Evolutionary conservation across 352 stramenopile species (phyloP).

Genomic region (Pythium apleroticum): DNA sequence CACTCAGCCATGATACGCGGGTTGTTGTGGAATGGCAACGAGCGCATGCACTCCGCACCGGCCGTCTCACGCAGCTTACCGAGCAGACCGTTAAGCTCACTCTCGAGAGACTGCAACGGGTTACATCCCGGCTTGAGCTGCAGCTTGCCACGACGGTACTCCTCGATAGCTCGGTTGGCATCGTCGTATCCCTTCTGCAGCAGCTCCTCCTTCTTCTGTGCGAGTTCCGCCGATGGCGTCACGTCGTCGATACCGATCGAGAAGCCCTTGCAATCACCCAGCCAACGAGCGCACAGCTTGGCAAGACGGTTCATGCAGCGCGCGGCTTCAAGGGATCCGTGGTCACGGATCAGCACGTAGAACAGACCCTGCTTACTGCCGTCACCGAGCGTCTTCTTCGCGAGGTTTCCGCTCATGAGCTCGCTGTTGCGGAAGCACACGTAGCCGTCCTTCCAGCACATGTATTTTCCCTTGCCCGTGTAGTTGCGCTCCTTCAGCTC

Average conservation of each 20-base stretch:
- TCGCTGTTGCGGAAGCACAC: conserved; percentile 96
- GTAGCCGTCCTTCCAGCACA: conserved; percentile 99
- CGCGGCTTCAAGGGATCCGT: conserved; percentile 90
- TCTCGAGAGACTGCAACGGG: conserved; percentile 97
- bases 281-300: conserved; percentile 97
- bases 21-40: conserved; percentile 97
- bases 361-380: conserved; percentile 98
- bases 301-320: conserved; percentile 98
- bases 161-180: conserved; percentile 91
- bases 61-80: conserved; percentile 97
- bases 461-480: conserved; percentile 87
- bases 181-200: conserved; percentile 84
- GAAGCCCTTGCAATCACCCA: conserved; percentile 97
- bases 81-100: conserved; percentile 97
- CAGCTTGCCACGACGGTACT: conserved; percentile 94
- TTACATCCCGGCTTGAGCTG: conserved; percentile 96
- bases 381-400: conserved; percentile 98
- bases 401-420: conserved; percentile 97
- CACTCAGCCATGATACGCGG: conserved; percentile 98
- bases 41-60: conserved; percentile 97
- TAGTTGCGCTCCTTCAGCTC: conserved; percentile 97
- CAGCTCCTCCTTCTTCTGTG: conserved; percentile 94
- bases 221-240: conserved; percentile 94
- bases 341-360: conserved; percentile 98
- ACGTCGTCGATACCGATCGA: conserved; percentile 99